phyloP scores from a whole-genome alignment of 139 green algal species.

The Limnomonas spitsbergensis region DNA sequence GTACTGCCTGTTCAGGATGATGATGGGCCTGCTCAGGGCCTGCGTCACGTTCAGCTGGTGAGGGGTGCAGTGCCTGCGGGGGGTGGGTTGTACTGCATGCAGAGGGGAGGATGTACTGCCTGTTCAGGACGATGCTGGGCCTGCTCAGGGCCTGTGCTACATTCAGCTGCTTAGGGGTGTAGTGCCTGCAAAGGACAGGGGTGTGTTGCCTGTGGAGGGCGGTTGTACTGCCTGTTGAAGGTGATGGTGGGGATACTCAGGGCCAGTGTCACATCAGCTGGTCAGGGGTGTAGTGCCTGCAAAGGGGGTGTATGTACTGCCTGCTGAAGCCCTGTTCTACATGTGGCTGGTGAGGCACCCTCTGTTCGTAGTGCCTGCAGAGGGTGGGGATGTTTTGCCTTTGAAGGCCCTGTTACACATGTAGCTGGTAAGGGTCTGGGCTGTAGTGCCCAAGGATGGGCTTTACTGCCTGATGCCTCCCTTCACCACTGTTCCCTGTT shows the following conservation, averaged over 20 bases:
- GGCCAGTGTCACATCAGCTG: conserved; percentile 31
- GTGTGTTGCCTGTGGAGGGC: conserved; percentile 43
- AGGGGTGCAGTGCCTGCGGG: too few species aligned
- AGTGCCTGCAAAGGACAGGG: too few species aligned
- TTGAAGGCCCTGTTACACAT: too few species aligned
- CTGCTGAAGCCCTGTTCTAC: too few species aligned
- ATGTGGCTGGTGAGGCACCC: too few species aligned
- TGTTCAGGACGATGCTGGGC: conserved; percentile 37
- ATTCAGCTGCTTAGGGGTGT: conserved; percentile 33
- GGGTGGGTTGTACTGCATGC: conserved; percentile 48
- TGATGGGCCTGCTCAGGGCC: conserved; percentile 54
- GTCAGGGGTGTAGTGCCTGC: conserved; percentile 21
- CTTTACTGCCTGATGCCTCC: too few species aligned
- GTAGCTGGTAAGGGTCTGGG: too few species aligned
- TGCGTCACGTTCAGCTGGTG: conserved; percentile 38
- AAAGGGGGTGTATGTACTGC: too few species aligned
- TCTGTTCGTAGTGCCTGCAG: too few species aligned
- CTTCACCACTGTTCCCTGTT: too few species aligned
- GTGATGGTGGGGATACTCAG: conserved; percentile 55
- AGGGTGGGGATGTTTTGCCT: too few species aligned
- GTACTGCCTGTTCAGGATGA: conserved; percentile 39
- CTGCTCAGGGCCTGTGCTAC: conserved; percentile 50
- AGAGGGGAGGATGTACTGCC: conserved; percentile 36
- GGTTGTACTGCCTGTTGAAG: conserved; percentile 39
- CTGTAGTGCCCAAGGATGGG: too few species aligned